phyloP scores from a whole-genome alignment of 108 stramenopile genomes.

The Parmales sp. region DNA sequence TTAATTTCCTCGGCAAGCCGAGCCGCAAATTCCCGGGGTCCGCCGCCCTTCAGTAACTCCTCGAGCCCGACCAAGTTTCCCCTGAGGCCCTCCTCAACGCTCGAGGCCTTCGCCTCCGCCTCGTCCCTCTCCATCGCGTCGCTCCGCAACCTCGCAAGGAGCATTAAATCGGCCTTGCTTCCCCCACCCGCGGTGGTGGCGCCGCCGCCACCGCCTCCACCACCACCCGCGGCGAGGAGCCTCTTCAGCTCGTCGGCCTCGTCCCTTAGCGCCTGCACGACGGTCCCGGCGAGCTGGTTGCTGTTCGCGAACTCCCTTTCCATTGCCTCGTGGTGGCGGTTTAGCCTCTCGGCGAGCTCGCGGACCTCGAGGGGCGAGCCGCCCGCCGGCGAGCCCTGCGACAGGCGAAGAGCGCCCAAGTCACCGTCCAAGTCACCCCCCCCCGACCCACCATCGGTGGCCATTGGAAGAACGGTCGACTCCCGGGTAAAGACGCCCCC shows the following conservation, averaged over 20 bases:
- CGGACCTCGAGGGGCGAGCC: slow-evolving; percentile 22
- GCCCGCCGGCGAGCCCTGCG: background rate
- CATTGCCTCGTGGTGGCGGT: slow-evolving; percentile 30
- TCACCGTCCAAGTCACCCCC: background rate
- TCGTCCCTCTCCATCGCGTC: background rate
- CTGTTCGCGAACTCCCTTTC: slow-evolving; percentile 23
- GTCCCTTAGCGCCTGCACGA: slow-evolving; percentile 20
- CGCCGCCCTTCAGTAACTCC: background rate
- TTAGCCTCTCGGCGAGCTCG: slow-evolving; percentile 28
- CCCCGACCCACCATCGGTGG: background rate
- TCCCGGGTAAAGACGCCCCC: background rate
- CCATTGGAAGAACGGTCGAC: background rate
- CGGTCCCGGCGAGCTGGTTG: slow-evolving; percentile 22
- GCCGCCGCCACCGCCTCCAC: background rate
- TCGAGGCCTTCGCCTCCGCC: background rate
- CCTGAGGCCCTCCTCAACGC: background rate
- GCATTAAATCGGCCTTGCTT: slow-evolving; percentile 14
- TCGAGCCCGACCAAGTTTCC: background rate
- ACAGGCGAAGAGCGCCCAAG: no score
- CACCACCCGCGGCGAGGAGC: slow-evolving; percentile 20
- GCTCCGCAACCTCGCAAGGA: background rate
- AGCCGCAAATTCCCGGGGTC: background rate
- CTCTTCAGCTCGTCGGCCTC: slow-evolving; percentile 38
- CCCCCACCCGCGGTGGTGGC: background rate
- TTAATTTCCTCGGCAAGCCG: background rate